phyloP scores from a whole-genome alignment of 2,329 filamentous ascomycete species.

The Botrytis galanthina region DNA sequence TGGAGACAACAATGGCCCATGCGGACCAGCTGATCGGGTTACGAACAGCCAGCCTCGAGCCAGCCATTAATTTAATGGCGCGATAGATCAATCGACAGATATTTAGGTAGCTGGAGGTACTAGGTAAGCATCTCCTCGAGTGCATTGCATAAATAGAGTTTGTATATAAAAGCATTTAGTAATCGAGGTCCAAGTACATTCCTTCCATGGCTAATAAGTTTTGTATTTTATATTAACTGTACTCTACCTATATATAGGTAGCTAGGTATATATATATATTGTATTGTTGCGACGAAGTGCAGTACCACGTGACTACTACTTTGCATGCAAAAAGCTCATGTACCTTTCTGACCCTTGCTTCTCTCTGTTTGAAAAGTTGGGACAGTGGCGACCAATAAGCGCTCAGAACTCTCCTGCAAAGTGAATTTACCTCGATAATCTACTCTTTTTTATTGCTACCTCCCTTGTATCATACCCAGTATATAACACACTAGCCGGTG shows the following conservation, averaged over 20 bases:
- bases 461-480: not conserved
- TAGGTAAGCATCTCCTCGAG: not conserved
- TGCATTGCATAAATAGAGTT: not conserved
- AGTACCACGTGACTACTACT: not conserved
- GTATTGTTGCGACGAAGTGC: not conserved
- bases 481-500: not conserved
- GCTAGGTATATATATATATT: no score
- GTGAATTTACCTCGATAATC: not conserved
- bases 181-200: not conserved
- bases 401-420: not conserved
- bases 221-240: not conserved
- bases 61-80: not conserved
- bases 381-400: not conserved
- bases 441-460: not conserved
- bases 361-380: not conserved
- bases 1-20: not conserved
- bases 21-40: not conserved
- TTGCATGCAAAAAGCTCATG: not conserved
- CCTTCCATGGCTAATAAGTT: not conserved
- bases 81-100: not conserved
- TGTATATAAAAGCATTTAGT: not conserved
- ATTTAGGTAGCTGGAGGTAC: not conserved
- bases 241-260: no score
- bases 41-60: not conserved
- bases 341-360: slow-evolving; percentile 9